Evolutionary conservation across 2,329 filamentous ascomycete species (phyloP).

Genomic region (Pestalotiopsis sp.): DNA sequence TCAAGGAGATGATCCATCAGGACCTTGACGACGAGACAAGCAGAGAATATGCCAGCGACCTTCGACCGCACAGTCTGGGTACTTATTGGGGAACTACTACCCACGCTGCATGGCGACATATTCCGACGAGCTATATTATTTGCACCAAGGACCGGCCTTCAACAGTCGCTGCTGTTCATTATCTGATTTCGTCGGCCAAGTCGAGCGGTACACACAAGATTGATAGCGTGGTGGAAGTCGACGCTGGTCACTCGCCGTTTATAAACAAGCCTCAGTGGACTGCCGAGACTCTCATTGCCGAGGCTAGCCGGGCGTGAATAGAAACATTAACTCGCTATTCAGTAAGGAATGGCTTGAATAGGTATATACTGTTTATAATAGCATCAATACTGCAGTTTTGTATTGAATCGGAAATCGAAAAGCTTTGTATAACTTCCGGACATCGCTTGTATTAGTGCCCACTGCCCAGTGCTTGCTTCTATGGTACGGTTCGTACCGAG

Average conservation of each 20-base stretch:
- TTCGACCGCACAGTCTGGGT: slow-evolving; percentile 25
- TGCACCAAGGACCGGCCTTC: slow-evolving; percentile 17
- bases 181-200: slow-evolving; percentile 21
- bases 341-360: too few relatives aligned
- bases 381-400: too few relatives aligned
- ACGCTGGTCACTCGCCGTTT: slow-evolving; percentile 28
- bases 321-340: too few relatives aligned
- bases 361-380: too few relatives aligned
- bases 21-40: slow-evolving; percentile 23
- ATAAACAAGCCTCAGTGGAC: slow-evolving; percentile 24
- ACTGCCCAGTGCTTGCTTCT: too few relatives aligned
- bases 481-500: too few relatives aligned
- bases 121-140: slow-evolving; percentile 26
- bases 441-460: too few relatives aligned
- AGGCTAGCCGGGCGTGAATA: slow-evolving; percentile 11
- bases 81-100: slow-evolving; percentile 25
- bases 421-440: too few relatives aligned
- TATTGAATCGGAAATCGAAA: too few relatives aligned
- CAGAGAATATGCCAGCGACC: slow-evolving; percentile 21
- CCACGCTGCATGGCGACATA: slow-evolving; percentile 26
- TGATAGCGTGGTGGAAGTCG: slow-evolving; percentile 23
- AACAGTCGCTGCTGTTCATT: slow-evolving; percentile 18
- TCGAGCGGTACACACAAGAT: slow-evolving; percentile 19
- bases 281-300: slow-evolving; percentile 20
- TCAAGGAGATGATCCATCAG: slow-evolving; percentile 28